Conservation (phyloP, 257 asterid genomes). For the Capsicum rhomboideum region DNA sequence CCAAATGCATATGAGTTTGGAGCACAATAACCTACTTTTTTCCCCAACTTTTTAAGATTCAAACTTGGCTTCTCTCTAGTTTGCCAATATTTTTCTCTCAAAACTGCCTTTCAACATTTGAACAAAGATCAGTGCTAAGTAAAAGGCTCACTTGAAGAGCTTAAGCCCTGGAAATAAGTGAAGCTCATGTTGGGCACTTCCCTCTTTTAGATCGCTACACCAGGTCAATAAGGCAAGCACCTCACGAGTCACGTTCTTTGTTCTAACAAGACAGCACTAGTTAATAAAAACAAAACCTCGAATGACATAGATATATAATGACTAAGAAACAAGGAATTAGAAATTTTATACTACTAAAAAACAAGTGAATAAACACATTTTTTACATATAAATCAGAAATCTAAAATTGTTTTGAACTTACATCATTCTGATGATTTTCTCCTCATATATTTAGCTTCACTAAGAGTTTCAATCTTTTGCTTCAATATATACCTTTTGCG, state of each 20-base stretch:
- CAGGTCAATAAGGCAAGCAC: background rate
- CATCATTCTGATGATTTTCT: no score
- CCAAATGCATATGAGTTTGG: background rate
- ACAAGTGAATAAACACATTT: no score
- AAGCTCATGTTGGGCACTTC: background rate
- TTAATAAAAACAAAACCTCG: background rate
- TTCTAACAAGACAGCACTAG: background rate
- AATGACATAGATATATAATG: background rate
- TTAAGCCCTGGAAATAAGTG: background rate
- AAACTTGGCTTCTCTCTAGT: background rate
- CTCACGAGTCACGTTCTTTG: background rate
- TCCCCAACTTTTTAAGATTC: background rate
- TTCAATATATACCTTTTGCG: background rate
- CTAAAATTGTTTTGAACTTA: no score
- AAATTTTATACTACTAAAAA: no score
- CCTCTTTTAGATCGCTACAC: background rate
- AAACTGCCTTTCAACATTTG: background rate
- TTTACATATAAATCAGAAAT: background rate
- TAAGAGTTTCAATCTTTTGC: background rate
- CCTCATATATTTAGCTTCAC: background rate
- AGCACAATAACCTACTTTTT: background rate
- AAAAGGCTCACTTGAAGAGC: background rate
- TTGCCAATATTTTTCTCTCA: background rate
- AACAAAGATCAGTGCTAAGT: background rate
- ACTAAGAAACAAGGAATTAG: background rate